Evolutionary conservation across 192 early-diverging fungal genomes (phyloP).

Genomic region (Linderina pennispora): DNA sequence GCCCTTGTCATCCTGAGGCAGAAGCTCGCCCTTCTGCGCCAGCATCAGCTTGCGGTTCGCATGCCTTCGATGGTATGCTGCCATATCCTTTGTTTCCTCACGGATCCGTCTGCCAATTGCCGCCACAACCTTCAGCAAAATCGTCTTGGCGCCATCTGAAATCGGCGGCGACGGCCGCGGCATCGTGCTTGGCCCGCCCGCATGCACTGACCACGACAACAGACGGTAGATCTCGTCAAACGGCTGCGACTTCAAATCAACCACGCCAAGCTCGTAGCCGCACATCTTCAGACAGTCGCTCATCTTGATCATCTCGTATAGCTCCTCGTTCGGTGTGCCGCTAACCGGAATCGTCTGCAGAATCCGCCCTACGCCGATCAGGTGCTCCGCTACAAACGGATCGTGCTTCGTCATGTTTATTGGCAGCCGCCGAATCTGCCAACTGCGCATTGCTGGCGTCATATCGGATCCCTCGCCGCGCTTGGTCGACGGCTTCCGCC

Average conservation of each 20-base stretch:
- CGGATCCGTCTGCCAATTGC: slow-evolving; percentile 25
- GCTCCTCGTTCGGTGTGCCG: slow-evolving; percentile 14
- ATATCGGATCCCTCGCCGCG: neutral
- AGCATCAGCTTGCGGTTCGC: slow-evolving; percentile 33
- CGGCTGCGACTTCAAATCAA: slow-evolving; percentile 2
- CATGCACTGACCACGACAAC: slow-evolving; percentile 33
- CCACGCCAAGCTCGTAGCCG: slow-evolving; percentile 29
- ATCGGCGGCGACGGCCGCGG: slow-evolving; percentile 19
- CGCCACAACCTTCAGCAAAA: slow-evolving; percentile 27
- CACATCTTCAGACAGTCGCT: slow-evolving; percentile 42
- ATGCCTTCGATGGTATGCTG: slow-evolving; percentile 32
- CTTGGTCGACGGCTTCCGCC: neutral
- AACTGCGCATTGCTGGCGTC: slow-evolving; percentile 6
- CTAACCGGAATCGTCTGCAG: slow-evolving; percentile 14
- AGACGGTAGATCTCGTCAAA: slow-evolving; percentile 25
- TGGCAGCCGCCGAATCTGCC: slow-evolving; percentile 21
- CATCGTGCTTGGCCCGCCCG: slow-evolving; percentile 7
- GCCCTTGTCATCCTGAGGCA: too few relatives aligned
- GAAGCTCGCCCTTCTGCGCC: slow-evolving; percentile 5
- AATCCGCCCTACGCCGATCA: slow-evolving; percentile 8
- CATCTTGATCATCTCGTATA: slow-evolving; percentile 41
- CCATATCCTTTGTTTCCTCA: slow-evolving; percentile 40
- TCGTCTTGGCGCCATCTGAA: slow-evolving; percentile 12
- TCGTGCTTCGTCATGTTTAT: slow-evolving; percentile 37
- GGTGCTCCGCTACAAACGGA: slow-evolving; percentile 15